A percentile compares a stretch with the other conserved stretches of the same genome.
Evolutionary conservation across 1,139 yeast genomes (phyloP).

Genomic region (Candida freyschussii): DNA sequence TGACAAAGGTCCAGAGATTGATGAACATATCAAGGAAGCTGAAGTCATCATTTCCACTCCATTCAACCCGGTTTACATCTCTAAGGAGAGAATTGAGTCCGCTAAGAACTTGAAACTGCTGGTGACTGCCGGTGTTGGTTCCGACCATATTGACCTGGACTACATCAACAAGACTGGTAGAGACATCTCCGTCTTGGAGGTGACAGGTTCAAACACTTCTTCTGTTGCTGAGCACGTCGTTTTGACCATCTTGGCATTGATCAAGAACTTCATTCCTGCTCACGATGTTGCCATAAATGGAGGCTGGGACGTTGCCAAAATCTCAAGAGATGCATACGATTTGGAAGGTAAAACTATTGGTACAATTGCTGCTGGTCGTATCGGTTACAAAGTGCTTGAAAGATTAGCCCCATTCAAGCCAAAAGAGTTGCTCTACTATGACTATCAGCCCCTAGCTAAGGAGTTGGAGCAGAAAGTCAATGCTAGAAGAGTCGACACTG

Average conservation of each 20-base stretch:
- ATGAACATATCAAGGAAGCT: conserved; percentile 62
- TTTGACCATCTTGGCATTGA: conserved; percentile 67
- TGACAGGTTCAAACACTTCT: conserved; percentile 76
- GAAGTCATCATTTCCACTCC: conserved; percentile 80
- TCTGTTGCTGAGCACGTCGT: conserved; percentile 82
- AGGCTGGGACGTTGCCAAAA: conserved; percentile 73
- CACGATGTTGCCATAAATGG: conserved; percentile 63
- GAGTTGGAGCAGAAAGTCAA: conserved; percentile 53
- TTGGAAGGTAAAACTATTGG: conserved; percentile 72
- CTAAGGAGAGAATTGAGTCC: conserved; percentile 57
- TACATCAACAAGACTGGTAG: conserved; percentile 59
- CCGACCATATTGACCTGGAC: conserved; percentile 72
- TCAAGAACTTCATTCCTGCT: conserved; percentile 76
- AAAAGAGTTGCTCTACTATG: conserved; percentile 67
- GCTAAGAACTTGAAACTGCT: conserved; percentile 72
- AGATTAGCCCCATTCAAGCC: conserved; percentile 72
- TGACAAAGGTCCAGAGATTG: conserved; percentile 65
- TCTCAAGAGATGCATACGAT: conserved; percentile 70
- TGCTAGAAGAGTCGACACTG: conserved; percentile 55
- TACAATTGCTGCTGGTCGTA: conserved; percentile 81
- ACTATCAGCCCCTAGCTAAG: conserved; percentile 64
- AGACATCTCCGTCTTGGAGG: conserved; percentile 66
- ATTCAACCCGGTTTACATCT: conserved; percentile 77
- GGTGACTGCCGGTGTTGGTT: conserved; percentile 82
- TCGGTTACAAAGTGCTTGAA: conserved; percentile 73